Percentiles rank a stretch among this genome's conserved stretches.
phyloP scores from a whole-genome alignment of 805 yeast species.

The Saturnispora besseyi region DNA sequence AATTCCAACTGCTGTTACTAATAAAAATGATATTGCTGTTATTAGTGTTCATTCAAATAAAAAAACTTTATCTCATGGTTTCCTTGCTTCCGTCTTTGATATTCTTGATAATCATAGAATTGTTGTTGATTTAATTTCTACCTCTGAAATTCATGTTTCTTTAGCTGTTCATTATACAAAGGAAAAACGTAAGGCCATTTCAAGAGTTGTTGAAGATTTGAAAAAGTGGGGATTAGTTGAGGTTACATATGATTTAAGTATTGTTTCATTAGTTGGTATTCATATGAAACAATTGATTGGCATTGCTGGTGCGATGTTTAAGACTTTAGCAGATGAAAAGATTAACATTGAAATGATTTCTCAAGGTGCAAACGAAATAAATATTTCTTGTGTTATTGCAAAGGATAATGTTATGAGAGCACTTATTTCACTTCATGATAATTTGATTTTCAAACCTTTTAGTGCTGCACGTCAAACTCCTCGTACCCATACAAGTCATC shows the following conservation, averaged over 20 bases:
- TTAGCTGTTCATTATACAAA: constrained; percentile 90
- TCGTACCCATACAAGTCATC: neutral
- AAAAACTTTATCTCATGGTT: constrained; percentile 88
- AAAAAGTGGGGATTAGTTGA: constrained; percentile 82
- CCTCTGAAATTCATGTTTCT: constrained; percentile 96
- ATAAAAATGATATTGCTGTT: constrained; percentile 86
- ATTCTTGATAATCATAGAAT: constrained; percentile 74
- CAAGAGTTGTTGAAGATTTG: constrained; percentile 70
- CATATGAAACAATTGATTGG: constrained; percentile 97
- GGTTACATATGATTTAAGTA: constrained; percentile 77
- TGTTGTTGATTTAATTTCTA: constrained; percentile 92
- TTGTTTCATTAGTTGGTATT: constrained; percentile 90
- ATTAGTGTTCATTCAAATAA: constrained; percentile 90
- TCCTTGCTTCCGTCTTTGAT: constrained; percentile 82
- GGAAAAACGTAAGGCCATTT: constrained; percentile 43
- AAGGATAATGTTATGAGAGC: constrained; percentile 79
- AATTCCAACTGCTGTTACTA: constrained; percentile 92
- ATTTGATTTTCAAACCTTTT: constrained; percentile 45
- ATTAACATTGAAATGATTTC: constrained; percentile 96
- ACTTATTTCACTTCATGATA: constrained; percentile 73
- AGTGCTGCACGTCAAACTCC: constrained; percentile 35
- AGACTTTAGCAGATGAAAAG: constrained; percentile 81
- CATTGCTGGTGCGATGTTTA: constrained; percentile 95
- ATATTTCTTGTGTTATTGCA: constrained; percentile 89
- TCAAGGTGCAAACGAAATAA: constrained; percentile 97